phyloP scores from a whole-genome alignment of 768 basidiomycete species.

The Lyophyllum shimeji region DNA sequence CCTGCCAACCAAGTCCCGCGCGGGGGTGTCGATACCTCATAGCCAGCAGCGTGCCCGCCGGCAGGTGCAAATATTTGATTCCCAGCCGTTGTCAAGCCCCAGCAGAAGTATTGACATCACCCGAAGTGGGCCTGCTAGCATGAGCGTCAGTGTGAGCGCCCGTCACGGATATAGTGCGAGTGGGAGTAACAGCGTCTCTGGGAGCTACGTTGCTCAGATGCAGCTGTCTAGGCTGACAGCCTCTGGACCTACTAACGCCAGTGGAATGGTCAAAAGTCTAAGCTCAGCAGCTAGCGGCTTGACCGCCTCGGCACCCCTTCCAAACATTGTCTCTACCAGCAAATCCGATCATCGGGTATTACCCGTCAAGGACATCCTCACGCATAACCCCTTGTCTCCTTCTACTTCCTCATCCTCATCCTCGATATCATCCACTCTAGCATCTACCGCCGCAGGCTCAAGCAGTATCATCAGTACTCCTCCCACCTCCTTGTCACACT shows the following conservation, averaged over 20 bases:
- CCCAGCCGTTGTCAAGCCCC: slow-evolving; percentile 73
- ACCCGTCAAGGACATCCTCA: slow-evolving; percentile 15
- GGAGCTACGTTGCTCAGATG: slow-evolving; percentile 43
- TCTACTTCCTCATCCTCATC: slow-evolving; percentile 56
- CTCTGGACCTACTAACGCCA: slow-evolving; percentile 22
- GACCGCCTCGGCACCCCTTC: slow-evolving; percentile 27
- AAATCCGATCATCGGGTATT: slow-evolving; percentile 7
- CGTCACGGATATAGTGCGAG: slow-evolving; percentile 30
- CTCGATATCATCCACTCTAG: slow-evolving; percentile 45
- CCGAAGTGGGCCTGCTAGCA: slow-evolving; percentile 24
- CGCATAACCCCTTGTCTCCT: slow-evolving; percentile 24
- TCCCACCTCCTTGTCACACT: slow-evolving; percentile 54
- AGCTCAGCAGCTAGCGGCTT: slow-evolving; percentile 41
- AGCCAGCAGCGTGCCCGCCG: slow-evolving; percentile 50
- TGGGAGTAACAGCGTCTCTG: slow-evolving; percentile 36
- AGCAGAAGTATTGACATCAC: slow-evolving; percentile 35
- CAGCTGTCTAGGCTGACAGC: slow-evolving; percentile 35
- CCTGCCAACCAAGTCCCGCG: slow-evolving; percentile 58
- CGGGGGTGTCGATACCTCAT: slow-evolving; percentile 61
- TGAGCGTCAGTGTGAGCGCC: slow-evolving; percentile 26
- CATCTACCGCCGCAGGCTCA: slow-evolving; percentile 35
- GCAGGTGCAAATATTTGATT: slow-evolving; percentile 81
- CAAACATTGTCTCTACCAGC: slow-evolving; percentile 2
- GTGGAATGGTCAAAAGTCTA: slow-evolving; percentile 31
- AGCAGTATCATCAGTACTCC: slow-evolving; percentile 53